These are phyloP conservation scores for Sanghuangporus weigelae DNA, from an alignment of 1,284 basidiomycete species.

Conservation along the genomic window DNA sequence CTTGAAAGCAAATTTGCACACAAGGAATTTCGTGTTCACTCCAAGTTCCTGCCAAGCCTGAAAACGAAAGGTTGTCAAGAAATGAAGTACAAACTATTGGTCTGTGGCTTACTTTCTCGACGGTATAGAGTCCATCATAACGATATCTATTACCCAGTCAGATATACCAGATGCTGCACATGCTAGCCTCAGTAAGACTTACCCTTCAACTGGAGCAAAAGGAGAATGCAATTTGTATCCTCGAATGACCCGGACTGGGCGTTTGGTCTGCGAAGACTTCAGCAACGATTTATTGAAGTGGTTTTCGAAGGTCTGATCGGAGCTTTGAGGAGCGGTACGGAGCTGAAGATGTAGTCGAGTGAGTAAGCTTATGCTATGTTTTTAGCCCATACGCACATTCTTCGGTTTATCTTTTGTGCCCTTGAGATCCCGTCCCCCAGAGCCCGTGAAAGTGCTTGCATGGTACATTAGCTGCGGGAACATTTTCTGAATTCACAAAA, in stretches of 20 bases:
- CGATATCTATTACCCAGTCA: constrained; percentile 51
- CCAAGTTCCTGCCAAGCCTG: constrained; percentile 71
- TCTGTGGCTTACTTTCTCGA: constrained; percentile 53
- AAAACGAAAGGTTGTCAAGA: background rate
- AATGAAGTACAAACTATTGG: background rate
- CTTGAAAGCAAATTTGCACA: constrained; percentile 78
- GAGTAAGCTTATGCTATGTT: background rate
- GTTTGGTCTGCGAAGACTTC: constrained; percentile 65
- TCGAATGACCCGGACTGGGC: constrained; percentile 77
- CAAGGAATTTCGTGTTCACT: constrained; percentile 53
- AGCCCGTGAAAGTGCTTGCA: constrained; percentile 68
- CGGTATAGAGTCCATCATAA: constrained; percentile 78
- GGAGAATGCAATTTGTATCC: constrained; percentile 70
- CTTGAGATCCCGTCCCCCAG: constrained; percentile 76
- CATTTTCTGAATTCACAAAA: constrained; percentile 19
- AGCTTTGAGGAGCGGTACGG: constrained; percentile 78
- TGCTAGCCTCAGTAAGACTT: constrained; percentile 16
- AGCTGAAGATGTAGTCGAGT: constrained; percentile 41
- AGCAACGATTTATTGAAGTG: constrained; percentile 62
- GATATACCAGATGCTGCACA: background rate
- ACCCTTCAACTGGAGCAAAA: constrained; percentile 73
- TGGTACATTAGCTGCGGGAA: background rate
- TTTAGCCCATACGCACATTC: constrained; percentile 46
- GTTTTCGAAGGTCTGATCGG: constrained; percentile 72
- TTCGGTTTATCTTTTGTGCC: constrained; percentile 74